Base-by-base conservation (phyloP, 78 protist species). In the Chrysochromulina parva region DNA sequence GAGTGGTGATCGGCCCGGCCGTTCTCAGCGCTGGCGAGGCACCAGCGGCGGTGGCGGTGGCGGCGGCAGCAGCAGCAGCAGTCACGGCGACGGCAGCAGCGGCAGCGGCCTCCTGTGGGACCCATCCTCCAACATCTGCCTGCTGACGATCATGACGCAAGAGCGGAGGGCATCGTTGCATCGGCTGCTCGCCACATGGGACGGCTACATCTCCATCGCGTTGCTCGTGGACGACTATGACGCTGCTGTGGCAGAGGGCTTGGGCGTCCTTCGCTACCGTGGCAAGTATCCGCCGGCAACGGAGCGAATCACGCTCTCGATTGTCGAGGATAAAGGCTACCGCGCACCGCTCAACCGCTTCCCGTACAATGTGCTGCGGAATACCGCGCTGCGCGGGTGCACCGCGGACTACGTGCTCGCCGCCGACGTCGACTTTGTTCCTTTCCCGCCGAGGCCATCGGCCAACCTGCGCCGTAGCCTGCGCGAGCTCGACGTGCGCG, bases 341-440 rank as follows among this genome's bases (percentile, higher is more conserved):
- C 82, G 82, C 57, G 57, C 55, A 28, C 58, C 58, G 48, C 0
- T 0, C 85, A 52, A 76, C 59, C 85, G 85, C 59, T 76, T 52
- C 85, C 85, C 85, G 59, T 76, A 50, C 85, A 76, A 76, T 59
- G 3, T 52, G 59, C 85, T 76, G 85, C 85, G 85, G 59, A 76
- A 76, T 28, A 28, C 10, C n/a, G 85, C 85, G 48, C 85, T 76
- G n/a, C 11, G 10, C 24, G n/a, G 85, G 17, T 76, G 85, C 85
- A 38, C 48, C n/a, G 85, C 85, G n/a, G 28, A 4, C 59, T 76
- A 52, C 58, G 85, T 76, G 47, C 6, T 76, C 47, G 59, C 59
- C 11, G 58, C 28, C 24, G 85, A 76, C 58, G 85, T 76, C 10
- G 85, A 76, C 85, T 76, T 76, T 22, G 85, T 52, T 1, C 59